Evolutionary conservation across 75 land plant species (phyloP).

Genomic region (Pinus taeda): DNA sequence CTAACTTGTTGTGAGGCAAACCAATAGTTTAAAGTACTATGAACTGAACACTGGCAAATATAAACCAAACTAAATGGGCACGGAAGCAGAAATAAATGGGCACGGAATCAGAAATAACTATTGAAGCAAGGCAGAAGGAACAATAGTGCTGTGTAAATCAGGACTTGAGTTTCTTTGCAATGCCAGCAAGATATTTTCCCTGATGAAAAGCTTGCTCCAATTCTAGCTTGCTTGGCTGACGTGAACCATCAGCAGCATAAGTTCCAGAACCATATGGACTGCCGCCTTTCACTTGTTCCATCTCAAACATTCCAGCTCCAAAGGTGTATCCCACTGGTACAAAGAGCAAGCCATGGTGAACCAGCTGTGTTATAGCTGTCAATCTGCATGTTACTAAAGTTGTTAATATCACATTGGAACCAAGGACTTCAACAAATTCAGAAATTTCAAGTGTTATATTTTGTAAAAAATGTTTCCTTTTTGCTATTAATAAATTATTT

Average conservation of each 20-base stretch:
- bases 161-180: slow-evolving; percentile 80
- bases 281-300: slow-evolving; percentile 84
- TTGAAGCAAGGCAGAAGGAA: not conserved
- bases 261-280: slow-evolving; percentile 94
- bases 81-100: too few species aligned
- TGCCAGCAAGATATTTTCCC: slow-evolving; percentile 79
- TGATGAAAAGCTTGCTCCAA: slow-evolving; percentile 88
- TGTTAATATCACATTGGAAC: too few species aligned
- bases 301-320: slow-evolving; percentile 91
- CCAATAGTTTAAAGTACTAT: too few species aligned
- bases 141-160: slow-evolving; percentile 6
- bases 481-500: too few species aligned
- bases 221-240: slow-evolving; percentile 78
- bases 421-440: too few species aligned
- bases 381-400: slow-evolving; percentile 42
- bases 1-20: not conserved
- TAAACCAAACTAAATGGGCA: not conserved
- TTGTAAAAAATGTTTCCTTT: too few species aligned
- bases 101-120: not conserved
- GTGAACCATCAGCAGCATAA: slow-evolving; percentile 82
- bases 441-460: too few species aligned
- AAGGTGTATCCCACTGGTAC: slow-evolving; percentile 88
- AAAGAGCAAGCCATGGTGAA: slow-evolving; percentile 88
- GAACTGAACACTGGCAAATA: not conserved
- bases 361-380: slow-evolving; percentile 92